These are phyloP conservation scores for Circinella umbellata DNA, from an alignment of 371 early-diverging fungal genomes.

Conservation along the genomic window DNA sequence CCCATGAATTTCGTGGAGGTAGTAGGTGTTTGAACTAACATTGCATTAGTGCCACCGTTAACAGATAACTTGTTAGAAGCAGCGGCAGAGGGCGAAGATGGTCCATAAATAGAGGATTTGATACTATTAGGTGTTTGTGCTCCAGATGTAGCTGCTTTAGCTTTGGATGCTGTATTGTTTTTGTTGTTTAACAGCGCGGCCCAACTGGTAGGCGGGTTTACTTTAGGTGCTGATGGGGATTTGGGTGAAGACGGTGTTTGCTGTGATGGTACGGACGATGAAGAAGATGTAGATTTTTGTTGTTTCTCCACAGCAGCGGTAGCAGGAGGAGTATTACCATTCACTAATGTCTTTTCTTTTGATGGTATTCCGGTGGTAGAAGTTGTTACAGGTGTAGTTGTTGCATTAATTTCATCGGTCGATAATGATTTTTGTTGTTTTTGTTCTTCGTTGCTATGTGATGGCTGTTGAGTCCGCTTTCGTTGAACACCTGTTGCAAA, in stretches of 20 bases:
- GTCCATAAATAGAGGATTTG: background rate
- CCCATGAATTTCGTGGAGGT: slow-evolving; percentile 53
- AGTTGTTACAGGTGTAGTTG: slow-evolving; percentile 5
- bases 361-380: slow-evolving; percentile 22
- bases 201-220: slow-evolving; percentile 58
- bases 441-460: no score
- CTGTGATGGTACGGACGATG: background rate
- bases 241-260: slow-evolving; percentile 4
- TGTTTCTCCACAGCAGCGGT: slow-evolving; percentile 3
- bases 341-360: slow-evolving; percentile 16
- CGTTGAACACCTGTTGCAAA: slow-evolving; percentile 44
- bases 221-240: slow-evolving; percentile 33
- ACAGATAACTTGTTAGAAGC: background rate
- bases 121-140: background rate
- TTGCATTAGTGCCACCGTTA: background rate
- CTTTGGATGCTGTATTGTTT: slow-evolving; percentile 25
- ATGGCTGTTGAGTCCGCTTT: slow-evolving; percentile 14
- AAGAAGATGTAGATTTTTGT: background rate
- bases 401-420: background rate
- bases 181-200: slow-evolving; percentile 47
- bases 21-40: slow-evolving; percentile 14
- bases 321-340: slow-evolving; percentile 19
- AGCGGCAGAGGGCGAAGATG: background rate
- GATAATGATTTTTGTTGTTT: background rate
- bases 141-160: slow-evolving; percentile 27